phyloP scores from a whole-genome alignment of 495 filamentous ascomycete genomes.

The Bryoglossum gracile region DNA sequence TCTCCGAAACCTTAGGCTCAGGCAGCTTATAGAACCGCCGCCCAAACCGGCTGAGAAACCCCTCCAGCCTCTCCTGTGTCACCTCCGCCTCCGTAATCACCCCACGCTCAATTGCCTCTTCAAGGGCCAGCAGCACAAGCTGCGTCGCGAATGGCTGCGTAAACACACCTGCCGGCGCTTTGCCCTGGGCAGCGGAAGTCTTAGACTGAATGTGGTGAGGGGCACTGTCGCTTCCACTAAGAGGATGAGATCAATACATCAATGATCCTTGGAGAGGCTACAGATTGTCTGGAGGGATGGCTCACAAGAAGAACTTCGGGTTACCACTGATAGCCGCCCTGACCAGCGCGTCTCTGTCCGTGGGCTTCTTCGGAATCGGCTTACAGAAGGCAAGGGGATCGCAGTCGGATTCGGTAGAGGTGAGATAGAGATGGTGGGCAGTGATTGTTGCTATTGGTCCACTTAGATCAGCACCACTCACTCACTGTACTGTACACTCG shows the following conservation, averaged over 20 bases:
- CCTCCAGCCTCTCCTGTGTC: conserved; percentile 58
- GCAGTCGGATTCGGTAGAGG: conserved; percentile 52
- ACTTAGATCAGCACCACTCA: not conserved
- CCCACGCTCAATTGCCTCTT: conserved; percentile 59
- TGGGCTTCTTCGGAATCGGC: conserved; percentile 54
- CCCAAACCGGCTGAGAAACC: conserved; percentile 69
- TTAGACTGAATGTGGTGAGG: conserved; percentile 76
- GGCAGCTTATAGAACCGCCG: conserved; percentile 56
- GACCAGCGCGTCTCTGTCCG: conserved; percentile 59
- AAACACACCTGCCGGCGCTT: conserved; percentile 72
- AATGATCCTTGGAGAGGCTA: not conserved
- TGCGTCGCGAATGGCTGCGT: conserved; percentile 79
- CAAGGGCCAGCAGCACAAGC: conserved; percentile 64
- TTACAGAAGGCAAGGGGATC: conserved; percentile 71
- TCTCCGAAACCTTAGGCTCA: not conserved
- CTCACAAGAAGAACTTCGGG: conserved; percentile 61
- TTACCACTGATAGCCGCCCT: conserved; percentile 48
- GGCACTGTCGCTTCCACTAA: conserved; percentile 30
- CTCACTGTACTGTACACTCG: no score
- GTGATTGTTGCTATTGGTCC: conserved; percentile 34
- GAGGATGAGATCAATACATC: not conserved
- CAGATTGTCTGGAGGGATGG: no score
- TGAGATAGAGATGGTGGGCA: conserved; percentile 66
- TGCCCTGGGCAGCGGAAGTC: conserved; percentile 51
- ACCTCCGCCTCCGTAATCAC: conserved; percentile 59